Conservation (phyloP, 306 rosid species). For the Coriaria nepalensis region DNA sequence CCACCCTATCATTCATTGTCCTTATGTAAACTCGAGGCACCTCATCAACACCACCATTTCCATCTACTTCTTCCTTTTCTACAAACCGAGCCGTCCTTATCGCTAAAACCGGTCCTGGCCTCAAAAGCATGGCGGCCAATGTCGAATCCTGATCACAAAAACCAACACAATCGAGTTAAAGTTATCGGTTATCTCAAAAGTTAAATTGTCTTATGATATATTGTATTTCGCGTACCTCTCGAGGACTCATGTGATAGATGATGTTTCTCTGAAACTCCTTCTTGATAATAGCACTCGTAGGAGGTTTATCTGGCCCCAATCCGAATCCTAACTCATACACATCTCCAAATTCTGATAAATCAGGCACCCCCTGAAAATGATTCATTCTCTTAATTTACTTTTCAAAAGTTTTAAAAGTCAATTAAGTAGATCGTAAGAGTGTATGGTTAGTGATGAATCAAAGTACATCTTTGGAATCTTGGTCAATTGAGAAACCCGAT, state of each 20-base stretch:
- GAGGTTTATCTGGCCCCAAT: slow-evolving; percentile 58
- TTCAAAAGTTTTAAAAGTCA: neutral
- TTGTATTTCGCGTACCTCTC: slow-evolving; percentile 34
- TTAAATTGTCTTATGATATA: too few relatives aligned
- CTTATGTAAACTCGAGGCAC: slow-evolving; percentile 59
- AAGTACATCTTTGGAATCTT: slow-evolving; percentile 53
- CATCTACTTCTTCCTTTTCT: slow-evolving; percentile 3
- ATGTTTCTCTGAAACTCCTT: slow-evolving; percentile 69
- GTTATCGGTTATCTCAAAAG: too few relatives aligned
- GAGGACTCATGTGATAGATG: slow-evolving; percentile 54
- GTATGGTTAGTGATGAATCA: neutral
- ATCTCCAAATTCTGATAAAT: slow-evolving; percentile 69
- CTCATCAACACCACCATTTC: slow-evolving; percentile 21
- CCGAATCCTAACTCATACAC: slow-evolving; percentile 60
- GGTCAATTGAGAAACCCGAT: slow-evolving; percentile 39
- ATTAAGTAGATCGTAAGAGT: neutral
- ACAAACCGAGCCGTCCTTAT: slow-evolving; percentile 34
- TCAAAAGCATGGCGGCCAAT: slow-evolving; percentile 70
- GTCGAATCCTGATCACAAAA: slow-evolving; percentile 53
- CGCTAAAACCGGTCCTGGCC: slow-evolving; percentile 68
- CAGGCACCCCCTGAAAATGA: slow-evolving; percentile 53
- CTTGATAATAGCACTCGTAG: slow-evolving; percentile 66
- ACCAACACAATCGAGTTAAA: neutral
- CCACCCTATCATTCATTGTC: slow-evolving; percentile 53
- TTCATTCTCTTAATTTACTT: too few relatives aligned